A percentile compares a stretch with the other conserved stretches of the same genome.
Conservation (phyloP, 2,329 filamentous ascomycete species). For the Blastomyces percursus region DNA sequence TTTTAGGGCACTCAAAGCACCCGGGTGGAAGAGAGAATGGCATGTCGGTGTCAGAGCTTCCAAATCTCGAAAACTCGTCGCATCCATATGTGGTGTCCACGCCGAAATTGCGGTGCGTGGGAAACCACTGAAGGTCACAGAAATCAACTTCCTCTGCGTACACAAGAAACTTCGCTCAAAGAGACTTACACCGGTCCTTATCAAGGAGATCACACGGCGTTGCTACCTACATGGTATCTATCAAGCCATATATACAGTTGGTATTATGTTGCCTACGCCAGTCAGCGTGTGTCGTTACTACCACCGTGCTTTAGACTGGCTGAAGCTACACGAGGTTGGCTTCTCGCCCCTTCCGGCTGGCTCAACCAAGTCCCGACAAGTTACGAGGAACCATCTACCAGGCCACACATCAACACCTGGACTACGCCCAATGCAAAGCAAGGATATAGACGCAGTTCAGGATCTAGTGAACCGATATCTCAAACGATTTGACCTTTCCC, state of each 20-base stretch:
- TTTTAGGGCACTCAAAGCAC: conserved; percentile 76
- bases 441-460: conserved; percentile 66
- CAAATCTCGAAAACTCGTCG: conserved; percentile 75
- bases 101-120: conserved; percentile 70
- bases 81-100: conserved; percentile 91
- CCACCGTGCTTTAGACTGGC: conserved; percentile 88
- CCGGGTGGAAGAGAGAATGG: conserved; percentile 89
- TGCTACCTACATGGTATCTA: conserved; percentile 80
- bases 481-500: conserved; percentile 69
- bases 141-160: conserved; percentile 97
- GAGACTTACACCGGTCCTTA: conserved; percentile 82
- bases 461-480: conserved; percentile 68
- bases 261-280: conserved; percentile 79
- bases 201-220: conserved; percentile 92
- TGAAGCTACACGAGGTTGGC: conserved; percentile 87
- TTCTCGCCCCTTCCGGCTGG: conserved; percentile 79
- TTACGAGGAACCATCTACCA: conserved; percentile 75
- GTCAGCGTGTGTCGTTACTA: conserved; percentile 92
- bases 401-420: conserved; percentile 61
- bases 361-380: conserved; percentile 76
- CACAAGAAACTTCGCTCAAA: conserved; percentile 97
- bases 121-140: conserved; percentile 64
- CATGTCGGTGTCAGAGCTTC: conserved; percentile 84
- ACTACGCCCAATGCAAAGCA: conserved; percentile 65
- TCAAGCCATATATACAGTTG: conserved; percentile 93